Conservation (phyloP, 768 basidiomycete genomes). For the Favolaschia claudopus region DNA sequence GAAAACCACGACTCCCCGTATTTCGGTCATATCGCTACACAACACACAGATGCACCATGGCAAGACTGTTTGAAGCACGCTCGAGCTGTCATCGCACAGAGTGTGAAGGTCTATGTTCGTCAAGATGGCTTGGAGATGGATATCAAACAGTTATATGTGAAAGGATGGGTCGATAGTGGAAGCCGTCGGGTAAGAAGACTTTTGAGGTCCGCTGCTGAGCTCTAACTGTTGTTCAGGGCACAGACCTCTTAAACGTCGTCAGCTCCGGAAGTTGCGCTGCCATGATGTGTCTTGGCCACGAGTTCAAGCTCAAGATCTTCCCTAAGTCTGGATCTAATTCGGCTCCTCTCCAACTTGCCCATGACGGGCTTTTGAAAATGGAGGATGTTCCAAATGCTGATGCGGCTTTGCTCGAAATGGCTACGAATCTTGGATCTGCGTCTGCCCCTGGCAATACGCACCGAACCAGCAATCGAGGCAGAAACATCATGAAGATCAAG, state of each 20-base stretch:
- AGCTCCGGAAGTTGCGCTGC: slow-evolving; percentile 6
- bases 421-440: no score
- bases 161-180: slow-evolving; percentile 19
- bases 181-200: neutral
- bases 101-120: slow-evolving; percentile 6
- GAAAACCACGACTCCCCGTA: slow-evolving; percentile 33
- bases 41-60: slow-evolving; percentile 1
- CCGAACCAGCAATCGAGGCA: no score
- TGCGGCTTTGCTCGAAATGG: no score
- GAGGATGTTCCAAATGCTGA: neutral
- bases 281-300: slow-evolving; percentile 22
- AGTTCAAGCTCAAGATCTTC: slow-evolving; percentile 3
- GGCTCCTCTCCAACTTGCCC: neutral
- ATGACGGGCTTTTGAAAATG: neutral
- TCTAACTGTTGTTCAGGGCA: neutral
- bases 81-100: slow-evolving; percentile 1
- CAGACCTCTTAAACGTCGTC: neutral
- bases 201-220: neutral
- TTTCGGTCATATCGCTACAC: slow-evolving; percentile 6
- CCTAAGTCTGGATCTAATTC: neutral
- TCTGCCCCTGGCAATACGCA: no score
- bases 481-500: no score
- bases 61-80: slow-evolving; percentile 16
- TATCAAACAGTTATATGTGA: slow-evolving; percentile 3
- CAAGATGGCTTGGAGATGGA: neutral